phyloP scores from a whole-genome alignment of 352 stramenopile species.

The Aphanomyces astaci region DNA sequence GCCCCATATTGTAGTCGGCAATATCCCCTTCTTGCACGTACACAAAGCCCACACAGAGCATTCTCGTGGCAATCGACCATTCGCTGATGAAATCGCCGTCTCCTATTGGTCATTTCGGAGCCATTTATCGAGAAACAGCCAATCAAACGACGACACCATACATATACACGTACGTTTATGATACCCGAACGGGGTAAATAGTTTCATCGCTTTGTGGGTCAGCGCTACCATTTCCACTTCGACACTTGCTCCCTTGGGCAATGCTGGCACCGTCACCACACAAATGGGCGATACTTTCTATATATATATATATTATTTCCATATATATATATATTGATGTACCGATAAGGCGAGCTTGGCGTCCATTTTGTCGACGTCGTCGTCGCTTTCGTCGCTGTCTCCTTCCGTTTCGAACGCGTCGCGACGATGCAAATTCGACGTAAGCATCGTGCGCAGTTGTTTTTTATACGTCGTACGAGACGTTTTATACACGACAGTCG shows the following conservation, averaged over 20 bases:
- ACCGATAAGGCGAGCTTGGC: conserved; percentile 36
- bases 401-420: conserved; percentile 51
- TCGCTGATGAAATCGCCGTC: not conserved
- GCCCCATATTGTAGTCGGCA: not conserved
- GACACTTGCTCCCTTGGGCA: conserved; percentile 60
- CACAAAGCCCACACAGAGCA: conserved; percentile 1
- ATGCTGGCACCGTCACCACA: conserved; percentile 52
- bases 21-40: not conserved
- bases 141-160: too few species aligned
- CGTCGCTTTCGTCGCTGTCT: conserved; percentile 68
- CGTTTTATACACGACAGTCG: conserved; percentile 51
- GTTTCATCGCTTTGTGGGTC: conserved; percentile 32
- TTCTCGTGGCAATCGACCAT: not conserved
- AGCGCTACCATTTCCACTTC: conserved; percentile 73
- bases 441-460: too few species aligned
- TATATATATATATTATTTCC: not conserved
- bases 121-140: too few species aligned
- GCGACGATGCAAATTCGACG: conserved; percentile 38
- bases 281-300: conserved; percentile 40
- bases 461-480: too few species aligned
- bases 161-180: not conserved
- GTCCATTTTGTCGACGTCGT: conserved; percentile 54
- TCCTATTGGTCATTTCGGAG: too few species aligned
- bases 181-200: not conserved
- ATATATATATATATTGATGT: not conserved